phyloP scores from a whole-genome alignment of 768 basidiomycete genomes.

The Pleurotus pulmonarius region DNA sequence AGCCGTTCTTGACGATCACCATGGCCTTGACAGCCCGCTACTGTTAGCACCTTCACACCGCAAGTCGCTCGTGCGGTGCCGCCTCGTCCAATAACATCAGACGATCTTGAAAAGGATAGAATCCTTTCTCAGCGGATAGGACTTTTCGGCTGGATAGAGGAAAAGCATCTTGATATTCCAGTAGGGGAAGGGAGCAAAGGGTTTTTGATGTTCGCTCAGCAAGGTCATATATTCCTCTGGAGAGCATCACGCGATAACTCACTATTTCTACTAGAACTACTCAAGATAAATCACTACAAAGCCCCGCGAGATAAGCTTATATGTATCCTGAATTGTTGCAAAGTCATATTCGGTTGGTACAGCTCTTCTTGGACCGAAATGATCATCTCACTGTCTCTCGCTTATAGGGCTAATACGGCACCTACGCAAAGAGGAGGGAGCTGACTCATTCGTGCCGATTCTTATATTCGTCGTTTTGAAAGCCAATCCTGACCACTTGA shows the following conservation, averaged over 20 bases:
- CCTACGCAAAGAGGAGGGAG: conserved; percentile 77
- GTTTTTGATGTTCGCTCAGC: conserved; percentile 85
- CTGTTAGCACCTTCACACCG: conserved; percentile 84
- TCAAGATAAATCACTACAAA: conserved; percentile 98
- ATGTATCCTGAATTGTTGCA: conserved; percentile 96
- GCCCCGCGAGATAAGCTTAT: conserved; percentile 98
- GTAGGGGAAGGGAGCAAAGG: conserved; percentile 71
- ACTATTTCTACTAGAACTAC: conserved; percentile 53
- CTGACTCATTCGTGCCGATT: conserved; percentile 93
- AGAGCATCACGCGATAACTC: neutral
- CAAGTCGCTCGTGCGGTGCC: conserved; percentile 64
- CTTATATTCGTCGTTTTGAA: conserved; percentile 92
- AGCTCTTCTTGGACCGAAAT: neutral
- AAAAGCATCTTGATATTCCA: conserved; percentile 88
- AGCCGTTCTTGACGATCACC: neutral
- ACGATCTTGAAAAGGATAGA: conserved; percentile 95
- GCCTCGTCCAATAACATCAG: conserved; percentile 78
- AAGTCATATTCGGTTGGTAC: conserved; percentile 92
- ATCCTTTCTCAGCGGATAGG: conserved; percentile 87
- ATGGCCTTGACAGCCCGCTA: too few species aligned
- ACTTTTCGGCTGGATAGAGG: conserved; percentile 87
- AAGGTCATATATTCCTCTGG: conserved; percentile 45
- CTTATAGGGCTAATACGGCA: conserved; percentile 82
- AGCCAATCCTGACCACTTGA: conserved; percentile 88
- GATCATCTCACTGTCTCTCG: conserved; percentile 8